Percentiles rank a stretch among this genome's conserved stretches.
Conservation (phyloP, 2,329 filamentous ascomycete species). For the Botrytis elliptica region DNA sequence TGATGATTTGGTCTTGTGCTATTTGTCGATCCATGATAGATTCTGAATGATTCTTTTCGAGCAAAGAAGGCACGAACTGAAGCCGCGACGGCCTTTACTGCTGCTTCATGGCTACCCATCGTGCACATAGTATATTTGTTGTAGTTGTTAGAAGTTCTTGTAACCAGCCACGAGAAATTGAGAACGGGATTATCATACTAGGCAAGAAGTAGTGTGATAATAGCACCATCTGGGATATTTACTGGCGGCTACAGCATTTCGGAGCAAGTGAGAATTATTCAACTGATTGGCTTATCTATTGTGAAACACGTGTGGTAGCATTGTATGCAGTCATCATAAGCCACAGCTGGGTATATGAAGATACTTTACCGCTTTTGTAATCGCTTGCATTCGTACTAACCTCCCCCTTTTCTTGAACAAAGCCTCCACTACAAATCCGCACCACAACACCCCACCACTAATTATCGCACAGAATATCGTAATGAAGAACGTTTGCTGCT, state of each 20-base stretch:
- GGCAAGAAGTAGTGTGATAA: no score
- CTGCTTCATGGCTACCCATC: conserved; percentile 41
- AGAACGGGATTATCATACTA: background rate
- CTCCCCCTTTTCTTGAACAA: no score
- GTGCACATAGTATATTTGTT: background rate
- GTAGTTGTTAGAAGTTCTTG: background rate
- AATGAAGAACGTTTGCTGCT: no score
- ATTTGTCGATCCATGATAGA: conserved; percentile 57
- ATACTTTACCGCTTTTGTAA: no score
- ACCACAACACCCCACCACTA: no score
- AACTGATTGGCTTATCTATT: background rate
- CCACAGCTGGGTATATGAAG: no score
- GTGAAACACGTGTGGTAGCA: no score
- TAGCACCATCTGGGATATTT: background rate
- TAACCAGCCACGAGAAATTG: background rate
- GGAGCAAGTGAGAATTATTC: rapidly evolving
- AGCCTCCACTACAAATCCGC: no score
- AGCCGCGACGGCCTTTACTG: conserved; percentile 47
- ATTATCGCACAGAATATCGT: no score
- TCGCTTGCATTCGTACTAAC: no score
- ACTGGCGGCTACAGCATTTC: background rate
- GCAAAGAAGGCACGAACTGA: conserved; percentile 40
- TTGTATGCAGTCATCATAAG: no score
- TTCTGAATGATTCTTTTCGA: conserved; percentile 43
- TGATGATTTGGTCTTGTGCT: conserved; percentile 45